Conservation (phyloP, 2,329 filamentous ascomycete species). For the Fusarium poae region DNA sequence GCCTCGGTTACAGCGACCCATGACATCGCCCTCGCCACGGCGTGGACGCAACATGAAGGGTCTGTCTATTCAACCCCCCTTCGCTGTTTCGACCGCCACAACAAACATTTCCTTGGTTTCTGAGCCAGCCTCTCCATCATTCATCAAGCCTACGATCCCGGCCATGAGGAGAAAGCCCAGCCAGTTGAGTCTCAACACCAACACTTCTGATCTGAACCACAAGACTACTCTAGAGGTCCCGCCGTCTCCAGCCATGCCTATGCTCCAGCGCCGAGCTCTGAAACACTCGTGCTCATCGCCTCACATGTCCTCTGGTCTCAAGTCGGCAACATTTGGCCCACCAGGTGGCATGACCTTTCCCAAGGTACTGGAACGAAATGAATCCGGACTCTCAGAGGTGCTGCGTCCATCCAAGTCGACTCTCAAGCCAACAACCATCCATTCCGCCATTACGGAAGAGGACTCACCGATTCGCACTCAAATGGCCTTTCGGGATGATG, state of each 20-base stretch:
- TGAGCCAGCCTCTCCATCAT: constrained; percentile 79
- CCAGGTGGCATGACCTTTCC: constrained; percentile 74
- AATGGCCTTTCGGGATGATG: constrained; percentile 68
- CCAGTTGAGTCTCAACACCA: constrained; percentile 81
- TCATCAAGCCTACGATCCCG: constrained; percentile 83
- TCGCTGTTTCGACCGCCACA: constrained; percentile 59
- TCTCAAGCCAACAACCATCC: constrained; percentile 54
- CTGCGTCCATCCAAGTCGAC: constrained; percentile 65
- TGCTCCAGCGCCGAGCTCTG: constrained; percentile 71
- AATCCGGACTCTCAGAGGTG: constrained; percentile 70
- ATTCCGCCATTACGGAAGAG: constrained; percentile 65
- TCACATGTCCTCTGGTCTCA: constrained; percentile 72
- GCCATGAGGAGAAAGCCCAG: constrained; percentile 80
- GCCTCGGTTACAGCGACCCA: constrained; percentile 65
- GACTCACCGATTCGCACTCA: constrained; percentile 71
- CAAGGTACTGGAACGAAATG: constrained; percentile 70
- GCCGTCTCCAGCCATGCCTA: constrained; percentile 67
- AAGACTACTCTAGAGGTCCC: constrained; percentile 66
- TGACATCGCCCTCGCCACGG: constrained; percentile 77
- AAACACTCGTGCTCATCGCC: constrained; percentile 78
- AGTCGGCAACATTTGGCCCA: constrained; percentile 71
- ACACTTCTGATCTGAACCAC: constrained; percentile 68
- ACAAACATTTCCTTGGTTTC: constrained; percentile 66
- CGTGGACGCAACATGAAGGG: constrained; percentile 88
- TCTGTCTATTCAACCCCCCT: constrained; percentile 79